Evolutionary conservation across 2,329 filamentous ascomycete genomes (phyloP).

Genomic region (Curvularia lunata): DNA sequence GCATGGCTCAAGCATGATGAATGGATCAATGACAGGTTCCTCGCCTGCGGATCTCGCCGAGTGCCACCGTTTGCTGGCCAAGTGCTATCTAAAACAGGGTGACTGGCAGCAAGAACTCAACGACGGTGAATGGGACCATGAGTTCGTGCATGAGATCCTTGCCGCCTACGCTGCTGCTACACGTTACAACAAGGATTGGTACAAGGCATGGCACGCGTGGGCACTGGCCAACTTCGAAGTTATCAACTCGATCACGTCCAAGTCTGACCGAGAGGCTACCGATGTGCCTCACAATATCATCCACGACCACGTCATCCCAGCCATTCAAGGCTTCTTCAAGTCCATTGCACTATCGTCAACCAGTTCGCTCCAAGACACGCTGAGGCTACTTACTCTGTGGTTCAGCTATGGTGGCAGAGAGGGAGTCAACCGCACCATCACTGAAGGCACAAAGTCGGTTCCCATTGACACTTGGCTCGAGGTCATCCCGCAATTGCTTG

Average conservation of each 20-base stretch:
- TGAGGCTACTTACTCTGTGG: slow-evolving; percentile 92
- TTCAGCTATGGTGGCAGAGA: slow-evolving; percentile 88
- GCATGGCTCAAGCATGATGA: slow-evolving; percentile 43
- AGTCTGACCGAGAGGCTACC: slow-evolving; percentile 65
- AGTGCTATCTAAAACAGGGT: slow-evolving; percentile 94
- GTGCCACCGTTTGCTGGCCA: slow-evolving; percentile 76
- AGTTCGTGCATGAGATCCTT: slow-evolving; percentile 85
- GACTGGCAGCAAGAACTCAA: slow-evolving; percentile 92
- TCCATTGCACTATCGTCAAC: slow-evolving; percentile 91
- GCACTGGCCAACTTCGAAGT: slow-evolving; percentile 98
- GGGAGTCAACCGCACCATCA: slow-evolving; percentile 87
- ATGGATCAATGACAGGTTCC: slow-evolving; percentile 32
- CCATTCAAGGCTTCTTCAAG: slow-evolving; percentile 94
- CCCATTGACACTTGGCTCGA: slow-evolving; percentile 98
- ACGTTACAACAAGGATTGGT: slow-evolving; percentile 91
- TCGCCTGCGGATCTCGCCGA: slow-evolving; percentile 56
- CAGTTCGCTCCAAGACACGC: slow-evolving; percentile 93
- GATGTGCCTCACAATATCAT: slow-evolving; percentile 71
- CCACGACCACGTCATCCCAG: slow-evolving; percentile 88
- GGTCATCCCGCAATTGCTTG: slow-evolving; percentile 96
- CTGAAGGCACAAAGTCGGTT: slow-evolving; percentile 87
- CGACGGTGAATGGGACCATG: slow-evolving; percentile 86
- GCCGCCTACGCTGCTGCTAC: slow-evolving; percentile 92
- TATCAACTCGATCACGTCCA: slow-evolving; percentile 78
- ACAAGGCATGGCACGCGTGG: slow-evolving; percentile 99